Base-by-base conservation (phyloP, 2,329 filamentous ascomycete genomes). In the Bertia moriformis region DNA sequence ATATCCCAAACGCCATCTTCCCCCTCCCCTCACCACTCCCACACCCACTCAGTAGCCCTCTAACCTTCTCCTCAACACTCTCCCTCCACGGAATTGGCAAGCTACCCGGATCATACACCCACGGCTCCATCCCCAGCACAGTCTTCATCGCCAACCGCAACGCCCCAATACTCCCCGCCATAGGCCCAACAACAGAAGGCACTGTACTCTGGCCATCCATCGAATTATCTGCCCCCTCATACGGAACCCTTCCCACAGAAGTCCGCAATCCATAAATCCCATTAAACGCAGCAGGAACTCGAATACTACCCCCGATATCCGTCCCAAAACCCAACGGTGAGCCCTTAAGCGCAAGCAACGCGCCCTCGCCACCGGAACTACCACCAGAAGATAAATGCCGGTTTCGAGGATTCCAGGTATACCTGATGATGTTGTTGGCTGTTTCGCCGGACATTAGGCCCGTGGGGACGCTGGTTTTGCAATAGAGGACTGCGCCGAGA, bases 371-470 rank as follows among this genome's bases (percentile, higher is more conserved):
- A 17, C 45, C 45, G 4, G 44, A 45, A 2, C 32, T 38, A 14
- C 44, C 45, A 24, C 44, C 45, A 22, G 27, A 19, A 13, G 40
- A 44, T 13, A 47, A 39, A 20, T 39, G 18, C n/a, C 37, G 38
- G 30, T 45, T 46, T 3, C 36, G 14, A 4, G 45, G 44, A 19
- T 45, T 46, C 4, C 35, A 15, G 4, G 42, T 42, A 14, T 37
- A 39, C 14, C 42, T 42, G 10, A 43, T 43, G n/a, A 46, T 39
- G 24, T 46, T 46, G 24, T 45, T 46, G 4, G 22, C 41, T 4
- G 44, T 46, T 38, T 46, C 42, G 15, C 42, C 42, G 20, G 39
- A 19, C 36, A 18, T 27, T 20, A 40, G 35, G 13, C n/a, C 30
- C 18, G 19, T 15, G 5, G 41, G 38, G 10, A 30, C 14, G 19